Evolutionary conservation across 192 early-diverging fungal genomes (phyloP).

Genomic region (Jimgerdemannia flammicorona): DNA sequence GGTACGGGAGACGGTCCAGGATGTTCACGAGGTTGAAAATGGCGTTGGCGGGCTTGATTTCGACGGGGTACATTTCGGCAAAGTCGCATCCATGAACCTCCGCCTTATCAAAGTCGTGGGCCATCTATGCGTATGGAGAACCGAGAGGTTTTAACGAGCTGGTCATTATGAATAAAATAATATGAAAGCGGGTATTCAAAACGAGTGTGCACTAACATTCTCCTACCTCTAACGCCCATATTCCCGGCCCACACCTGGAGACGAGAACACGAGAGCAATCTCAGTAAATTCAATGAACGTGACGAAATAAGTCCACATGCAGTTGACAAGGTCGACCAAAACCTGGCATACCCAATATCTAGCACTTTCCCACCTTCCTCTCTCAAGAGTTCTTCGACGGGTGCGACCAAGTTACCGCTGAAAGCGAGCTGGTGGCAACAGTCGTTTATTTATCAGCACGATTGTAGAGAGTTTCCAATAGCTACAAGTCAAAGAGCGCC

Average conservation of each 20-base stretch:
- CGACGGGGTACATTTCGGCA: slow-evolving; percentile 28
- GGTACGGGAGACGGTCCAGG: slow-evolving; percentile 29
- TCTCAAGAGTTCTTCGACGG: neutral
- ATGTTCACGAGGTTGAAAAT: slow-evolving; percentile 35
- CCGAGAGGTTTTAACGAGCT: too few relatives aligned
- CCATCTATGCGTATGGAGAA: slow-evolving; percentile 1
- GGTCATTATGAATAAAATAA: too few relatives aligned
- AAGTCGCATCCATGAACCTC: slow-evolving; percentile 33
- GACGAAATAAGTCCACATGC: neutral
- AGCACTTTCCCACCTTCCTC: neutral
- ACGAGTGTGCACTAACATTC: too few relatives aligned
- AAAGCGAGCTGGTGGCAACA: neutral
- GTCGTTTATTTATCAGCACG: too few relatives aligned
- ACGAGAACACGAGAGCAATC: too few relatives aligned
- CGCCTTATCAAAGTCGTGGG: slow-evolving; percentile 25
- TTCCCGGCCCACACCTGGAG: slow-evolving; percentile 11
- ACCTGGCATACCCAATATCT: neutral
- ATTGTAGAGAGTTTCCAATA: too few relatives aligned
- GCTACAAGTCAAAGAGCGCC: too few relatives aligned
- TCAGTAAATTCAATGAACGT: neutral
- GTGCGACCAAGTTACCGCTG: neutral
- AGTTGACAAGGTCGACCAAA: neutral
- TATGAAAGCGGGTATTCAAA: too few relatives aligned
- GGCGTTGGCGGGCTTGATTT: slow-evolving; percentile 32
- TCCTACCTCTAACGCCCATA: slow-evolving; percentile 25